Evolutionary conservation across 495 filamentous ascomycete genomes (phyloP).

Genomic region (Pseudoneurospora amorphoporcata): DNA sequence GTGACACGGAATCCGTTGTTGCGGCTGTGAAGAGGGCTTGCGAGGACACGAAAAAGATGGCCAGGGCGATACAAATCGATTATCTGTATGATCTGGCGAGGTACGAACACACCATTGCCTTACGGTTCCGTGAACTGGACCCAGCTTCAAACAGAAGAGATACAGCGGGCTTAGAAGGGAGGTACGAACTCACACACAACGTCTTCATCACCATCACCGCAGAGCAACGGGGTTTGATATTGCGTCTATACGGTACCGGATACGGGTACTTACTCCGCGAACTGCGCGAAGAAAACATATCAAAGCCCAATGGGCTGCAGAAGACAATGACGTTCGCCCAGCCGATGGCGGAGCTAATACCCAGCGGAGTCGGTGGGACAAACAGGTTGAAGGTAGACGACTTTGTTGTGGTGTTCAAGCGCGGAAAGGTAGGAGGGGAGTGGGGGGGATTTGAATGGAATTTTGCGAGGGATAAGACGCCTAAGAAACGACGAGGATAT

Average conservation of each 20-base stretch:
- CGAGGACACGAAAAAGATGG: neutral
- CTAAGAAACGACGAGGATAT: neutral
- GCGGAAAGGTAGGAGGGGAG: neutral
- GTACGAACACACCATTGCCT: neutral
- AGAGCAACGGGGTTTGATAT: neutral
- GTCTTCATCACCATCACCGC: neutral
- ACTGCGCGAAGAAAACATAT: neutral
- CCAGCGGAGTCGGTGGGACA: constrained; percentile 5
- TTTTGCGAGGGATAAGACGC: neutral
- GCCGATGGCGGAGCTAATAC: constrained; percentile 5
- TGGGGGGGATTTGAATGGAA: neutral
- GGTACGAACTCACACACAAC: neutral
- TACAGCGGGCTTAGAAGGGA: neutral
- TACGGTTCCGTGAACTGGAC: neutral
- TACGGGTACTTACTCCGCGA: constrained; percentile 6
- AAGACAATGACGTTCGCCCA: constrained; percentile 8
- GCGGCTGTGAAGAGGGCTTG: neutral
- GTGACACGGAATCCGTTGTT: neutral
- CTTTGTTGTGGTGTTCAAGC: constrained; percentile 4
- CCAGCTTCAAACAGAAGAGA: neutral
- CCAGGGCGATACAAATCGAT: neutral
- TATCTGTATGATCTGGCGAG: neutral
- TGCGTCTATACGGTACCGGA: neutral
- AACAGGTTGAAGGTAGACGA: constrained; percentile 3
- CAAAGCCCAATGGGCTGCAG: neutral